Conservation (phyloP, 2,329 filamentous ascomycete genomes). For the Diplodia corticola region DNA sequence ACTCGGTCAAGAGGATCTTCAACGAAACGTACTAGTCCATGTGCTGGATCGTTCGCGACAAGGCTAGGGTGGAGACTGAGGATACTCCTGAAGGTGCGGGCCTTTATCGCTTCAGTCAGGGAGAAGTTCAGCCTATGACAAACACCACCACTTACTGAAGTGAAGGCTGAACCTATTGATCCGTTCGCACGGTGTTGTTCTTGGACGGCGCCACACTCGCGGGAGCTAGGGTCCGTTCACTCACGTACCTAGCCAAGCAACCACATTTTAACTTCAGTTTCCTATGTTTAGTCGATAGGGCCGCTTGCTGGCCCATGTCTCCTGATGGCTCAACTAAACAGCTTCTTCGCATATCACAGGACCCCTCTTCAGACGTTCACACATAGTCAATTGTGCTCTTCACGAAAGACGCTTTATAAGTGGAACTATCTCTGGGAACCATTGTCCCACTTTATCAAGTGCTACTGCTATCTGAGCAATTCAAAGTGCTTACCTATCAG, state of each 20-base stretch:
- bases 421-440: not conserved
- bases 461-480: not conserved
- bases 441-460: not conserved
- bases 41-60: not conserved
- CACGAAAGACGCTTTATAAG: not conserved
- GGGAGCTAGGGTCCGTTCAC: not conserved
- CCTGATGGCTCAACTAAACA: not conserved
- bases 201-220: not conserved
- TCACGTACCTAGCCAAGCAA: not conserved
- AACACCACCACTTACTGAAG: not conserved
- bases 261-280: not conserved
- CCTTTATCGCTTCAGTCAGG: not conserved
- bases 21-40: not conserved
- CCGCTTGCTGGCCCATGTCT: not conserved
- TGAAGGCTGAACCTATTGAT: not conserved
- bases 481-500: not conserved
- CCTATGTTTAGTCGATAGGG: not conserved
- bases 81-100: not conserved
- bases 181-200: not conserved
- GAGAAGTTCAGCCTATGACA: not conserved
- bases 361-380: not conserved
- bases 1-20: constrained; percentile 13
- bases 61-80: not conserved
- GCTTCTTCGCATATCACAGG: not conserved
- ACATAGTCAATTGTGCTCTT: not conserved